Base-by-base conservation (phyloP, 176 grass and related monocot genomes). In the Otatea glauca region DNA sequence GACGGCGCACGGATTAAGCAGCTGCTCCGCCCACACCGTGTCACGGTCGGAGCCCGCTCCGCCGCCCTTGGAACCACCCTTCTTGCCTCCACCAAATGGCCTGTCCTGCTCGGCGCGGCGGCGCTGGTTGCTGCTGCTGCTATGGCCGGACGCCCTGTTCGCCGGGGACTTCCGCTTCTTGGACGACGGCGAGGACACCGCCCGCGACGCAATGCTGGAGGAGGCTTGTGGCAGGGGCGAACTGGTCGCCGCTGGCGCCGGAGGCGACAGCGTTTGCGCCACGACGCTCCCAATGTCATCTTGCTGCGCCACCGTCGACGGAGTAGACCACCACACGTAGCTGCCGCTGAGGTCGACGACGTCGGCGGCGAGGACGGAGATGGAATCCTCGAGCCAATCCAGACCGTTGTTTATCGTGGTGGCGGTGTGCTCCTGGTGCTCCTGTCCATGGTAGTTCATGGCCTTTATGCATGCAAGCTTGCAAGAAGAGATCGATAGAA, bases 11-110 rank as follows among this genome's bases (percentile, higher is more conserved):
- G 90, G 91, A 63, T 92, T 91, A 34, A 99, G 85, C 23, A 99
- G 92, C 80, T 99, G 91, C 84, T 99, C 96, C 14, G 96, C 96
- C 96, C 96, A 99, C 81, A 89, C 70, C 68, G 65, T 70, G 62
- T 99, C 91, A 6, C 84, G 60, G 77, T 88, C 80, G 39, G 84
- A 92, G 5, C 74, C 88, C 20, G 67, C 81, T 0, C 79, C 81
- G 9, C 81, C 54, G 32, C 75, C 84, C 29, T 29, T 29, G 29
- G 29, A 29, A 1, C 29, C 29, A 29, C 29, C 29, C 71, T 76
- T 91, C 59, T 81, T 90, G 10, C 85, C 59, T 7, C 79, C 66
- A 0, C 69, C 24, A 3, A 63, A 71, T 16, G 74, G 25, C 78
- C 68, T 85, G 4, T 85, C 82, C 12, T 71, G 78, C 24, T 86